Evolutionary conservation across 495 filamentous ascomycete species (phyloP), one percentile per base, ranked within the genome.

Genomic region (Clohesyomyces aquaticus): DNA sequence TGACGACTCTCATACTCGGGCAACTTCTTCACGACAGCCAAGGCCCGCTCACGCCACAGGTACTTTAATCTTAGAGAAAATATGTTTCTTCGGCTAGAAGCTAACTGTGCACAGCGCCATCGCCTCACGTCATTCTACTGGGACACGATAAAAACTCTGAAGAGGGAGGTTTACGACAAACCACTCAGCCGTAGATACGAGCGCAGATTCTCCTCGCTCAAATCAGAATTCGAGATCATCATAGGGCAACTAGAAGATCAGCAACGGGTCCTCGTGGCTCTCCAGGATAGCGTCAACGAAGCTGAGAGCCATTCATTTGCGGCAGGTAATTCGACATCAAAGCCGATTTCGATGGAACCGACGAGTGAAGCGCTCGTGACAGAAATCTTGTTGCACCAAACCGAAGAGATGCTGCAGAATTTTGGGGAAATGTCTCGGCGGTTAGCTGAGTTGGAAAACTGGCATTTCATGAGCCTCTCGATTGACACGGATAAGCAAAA

Each of bases 401-500:
- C 57, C 9, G 57, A 60, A 21, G 57, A 60, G 26, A 60, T 60
- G 57, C 41, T 52, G 22, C 57, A 60, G 29, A 60, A 60, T 45
- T 60, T 52, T 19, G 22, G 9, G 6, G 57, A 51, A 18, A 60
- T 60, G 57, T 32, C 43, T 2, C 26, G 57, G 16, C 57, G 57
- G 4, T 27, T 50, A 11, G 51, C 28, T 48, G 57, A 60, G 2
- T 45, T 60, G 12, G 57, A 60, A 46, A 50, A 41, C 11, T 60
- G 57, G 57, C 57, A 60, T 27, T 50, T 70, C 22, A 49, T 51
- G 16, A 26, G n/a, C 12, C 56, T 70, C 2, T 60, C 64, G 12
- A 28, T 26, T 1, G 68, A 67, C 48, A 66, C 63, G n/a, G 64
- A 67, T 46, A 49, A 55, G 18, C 63, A 70, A 56, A 43, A 70